Evolutionary conservation across 805 yeast species (phyloP).

Genomic region (Priceomyces medius): DNA sequence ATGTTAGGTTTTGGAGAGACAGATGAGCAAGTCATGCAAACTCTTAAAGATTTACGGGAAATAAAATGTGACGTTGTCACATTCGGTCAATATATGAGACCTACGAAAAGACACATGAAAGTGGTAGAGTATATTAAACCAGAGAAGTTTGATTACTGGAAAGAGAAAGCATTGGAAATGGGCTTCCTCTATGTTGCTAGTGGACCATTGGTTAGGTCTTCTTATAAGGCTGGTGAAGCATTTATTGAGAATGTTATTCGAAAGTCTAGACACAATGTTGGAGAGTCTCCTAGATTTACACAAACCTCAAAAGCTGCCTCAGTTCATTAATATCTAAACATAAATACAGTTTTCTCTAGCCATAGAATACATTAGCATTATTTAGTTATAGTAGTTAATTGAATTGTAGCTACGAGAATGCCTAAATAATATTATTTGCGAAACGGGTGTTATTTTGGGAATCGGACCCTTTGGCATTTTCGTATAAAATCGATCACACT

Average conservation of each 20-base stretch:
- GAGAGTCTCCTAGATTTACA: constrained; percentile 36
- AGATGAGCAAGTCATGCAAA: constrained; percentile 80
- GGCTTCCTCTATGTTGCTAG: constrained; percentile 96
- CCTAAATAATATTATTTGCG: not conserved
- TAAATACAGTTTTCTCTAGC: not conserved
- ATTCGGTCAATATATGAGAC: constrained; percentile 98
- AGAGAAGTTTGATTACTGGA: constrained; percentile 93
- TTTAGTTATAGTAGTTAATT: too few relatives aligned
- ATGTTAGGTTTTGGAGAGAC: constrained; percentile 98
- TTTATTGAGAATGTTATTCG: constrained; percentile 90
- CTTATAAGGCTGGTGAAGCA: constrained; percentile 98
- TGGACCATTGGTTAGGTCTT: constrained; percentile 94
- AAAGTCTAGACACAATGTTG: constrained; percentile 60
- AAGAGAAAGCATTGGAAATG: constrained; percentile 74
- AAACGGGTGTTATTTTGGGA: not conserved
- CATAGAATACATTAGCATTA: not conserved
- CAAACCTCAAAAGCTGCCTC: constrained; percentile 11
- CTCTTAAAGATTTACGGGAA: constrained; percentile 72
- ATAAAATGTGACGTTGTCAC: constrained; percentile 91
- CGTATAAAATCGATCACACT: not conserved
- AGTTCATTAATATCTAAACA: not conserved
- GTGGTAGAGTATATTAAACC: constrained; percentile 95
- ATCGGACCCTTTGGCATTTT: constrained; percentile 2
- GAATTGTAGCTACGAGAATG: constrained; percentile 2
- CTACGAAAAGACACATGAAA: constrained; percentile 97